Evolutionary conservation across 2,329 filamentous ascomycete species (phyloP).

Genomic region (Xylaria sp.): DNA sequence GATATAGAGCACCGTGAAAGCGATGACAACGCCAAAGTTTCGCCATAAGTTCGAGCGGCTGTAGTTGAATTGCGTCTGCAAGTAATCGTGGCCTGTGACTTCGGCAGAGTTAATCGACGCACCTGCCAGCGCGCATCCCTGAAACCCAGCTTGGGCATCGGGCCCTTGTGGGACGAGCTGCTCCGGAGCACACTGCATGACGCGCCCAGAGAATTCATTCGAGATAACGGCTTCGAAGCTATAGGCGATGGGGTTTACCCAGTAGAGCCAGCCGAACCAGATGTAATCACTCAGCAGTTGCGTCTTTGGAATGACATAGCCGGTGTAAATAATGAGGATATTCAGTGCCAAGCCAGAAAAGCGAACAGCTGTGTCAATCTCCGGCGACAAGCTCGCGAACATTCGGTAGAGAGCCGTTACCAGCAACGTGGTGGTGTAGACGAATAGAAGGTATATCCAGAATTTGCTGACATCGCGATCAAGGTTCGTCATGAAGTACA

Average conservation of each 20-base stretch:
- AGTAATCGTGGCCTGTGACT: slow-evolving; percentile 67
- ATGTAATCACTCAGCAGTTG: slow-evolving; percentile 68
- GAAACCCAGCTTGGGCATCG: slow-evolving; percentile 54
- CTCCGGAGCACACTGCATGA: slow-evolving; percentile 58
- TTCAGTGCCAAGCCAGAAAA: slow-evolving; percentile 67
- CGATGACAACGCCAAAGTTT: slow-evolving; percentile 81
- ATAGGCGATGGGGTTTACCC: slow-evolving; percentile 73
- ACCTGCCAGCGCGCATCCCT: slow-evolving; percentile 66
- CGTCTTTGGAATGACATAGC: slow-evolving; percentile 69
- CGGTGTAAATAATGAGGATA: slow-evolving; percentile 73
- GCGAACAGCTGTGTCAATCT: slow-evolving; percentile 70
- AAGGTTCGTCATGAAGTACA: slow-evolving; percentile 83
- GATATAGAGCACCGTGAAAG: slow-evolving; percentile 79
- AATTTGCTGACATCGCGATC: slow-evolving; percentile 72
- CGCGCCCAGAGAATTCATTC: slow-evolving; percentile 64
- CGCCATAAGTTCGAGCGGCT: slow-evolving; percentile 71
- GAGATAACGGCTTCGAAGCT: slow-evolving; percentile 69
- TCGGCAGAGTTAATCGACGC: slow-evolving; percentile 57
- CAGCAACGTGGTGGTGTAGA: slow-evolving; percentile 50
- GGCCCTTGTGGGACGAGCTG: slow-evolving; percentile 61
- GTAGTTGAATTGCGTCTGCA: slow-evolving; percentile 65
- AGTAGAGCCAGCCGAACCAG: slow-evolving; percentile 76
- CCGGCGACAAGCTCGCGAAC: slow-evolving; percentile 48
- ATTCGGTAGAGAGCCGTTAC: slow-evolving; percentile 49
- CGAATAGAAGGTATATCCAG: slow-evolving; percentile 72